Evolutionary conservation across 2,329 filamentous ascomycete species (phyloP), one percentile per base, ranked within the genome.

Genomic region (Botrytis fabae): DNA sequence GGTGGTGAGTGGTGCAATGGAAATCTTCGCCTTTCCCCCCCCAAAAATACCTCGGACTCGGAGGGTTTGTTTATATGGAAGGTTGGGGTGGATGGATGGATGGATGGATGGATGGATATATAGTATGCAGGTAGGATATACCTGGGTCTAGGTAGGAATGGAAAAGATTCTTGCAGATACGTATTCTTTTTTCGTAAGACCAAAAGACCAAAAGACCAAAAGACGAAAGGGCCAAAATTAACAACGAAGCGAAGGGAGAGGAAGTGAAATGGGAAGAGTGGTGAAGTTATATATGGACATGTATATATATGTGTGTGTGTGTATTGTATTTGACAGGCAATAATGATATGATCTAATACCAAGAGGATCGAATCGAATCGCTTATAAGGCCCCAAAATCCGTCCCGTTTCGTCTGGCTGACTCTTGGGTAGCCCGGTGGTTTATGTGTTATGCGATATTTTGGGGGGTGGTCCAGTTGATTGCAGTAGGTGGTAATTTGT

Each of bases 381-480:
- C 57, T 42, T 10, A 38, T 42, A 48, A 68, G 35, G 48, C 35
- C n/a, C 22, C 35, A 10, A 38, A 54, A 66, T 54, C 62, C 44
- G 35, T 28, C 22, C 42, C n/a, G 32, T 44, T 51, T 38, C 59
- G 22, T 51, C 32, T 68, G 64, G 48, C 48, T 51, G 48, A 51
- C 25, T 66, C 63, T 66, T 51, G 51, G 46, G 32, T 54, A 54
- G 46, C 44, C 48, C 1, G n/a, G 16, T 51, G 48, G 48, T 51
- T n/a, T 51, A 51, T 51, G 48, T 51, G 48, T n/a, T 54, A 38
- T 66, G 32, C 40, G 63, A 66, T 25, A 48, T 66, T 51, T 51
- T 51, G 5, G 48, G 48, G 48, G 32, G 46, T 40, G 63, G 63
- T 66, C 44, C 44, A 18, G 44, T 51, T 38, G 63, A 51, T 51